Evolutionary conservation across 495 filamentous ascomycete species (phyloP).

Genomic region (Clavariopsis aquatica): DNA sequence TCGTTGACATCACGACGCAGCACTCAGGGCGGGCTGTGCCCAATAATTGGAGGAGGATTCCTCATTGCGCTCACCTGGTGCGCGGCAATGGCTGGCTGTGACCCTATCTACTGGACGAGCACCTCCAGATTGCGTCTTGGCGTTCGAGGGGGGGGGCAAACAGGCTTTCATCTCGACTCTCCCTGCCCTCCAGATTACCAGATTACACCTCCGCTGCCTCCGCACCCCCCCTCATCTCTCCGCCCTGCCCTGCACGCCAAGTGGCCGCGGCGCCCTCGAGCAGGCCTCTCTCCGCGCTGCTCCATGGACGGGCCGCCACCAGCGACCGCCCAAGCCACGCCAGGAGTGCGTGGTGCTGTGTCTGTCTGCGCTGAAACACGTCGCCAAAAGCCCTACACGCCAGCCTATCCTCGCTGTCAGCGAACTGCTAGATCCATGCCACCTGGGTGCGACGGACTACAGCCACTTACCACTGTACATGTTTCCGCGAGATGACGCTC

Average conservation of each 20-base stretch:
- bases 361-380: conserved; percentile 45
- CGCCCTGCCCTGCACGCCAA: conserved; percentile 19
- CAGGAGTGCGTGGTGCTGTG: conserved; percentile 40
- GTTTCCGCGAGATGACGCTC: conserved; percentile 62
- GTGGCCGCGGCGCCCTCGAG: conserved; percentile 31
- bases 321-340: conserved; percentile 37
- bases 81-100: neutral
- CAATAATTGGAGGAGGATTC: conserved; percentile 9
- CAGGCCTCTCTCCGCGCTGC: conserved; percentile 26
- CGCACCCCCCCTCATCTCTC: neutral
- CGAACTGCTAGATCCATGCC: neutral
- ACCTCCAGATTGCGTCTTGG: neutral
- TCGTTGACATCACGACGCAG: conserved; percentile 28
- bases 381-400: conserved; percentile 42
- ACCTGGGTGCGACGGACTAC: neutral
- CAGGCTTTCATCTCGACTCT: conserved; percentile 2
- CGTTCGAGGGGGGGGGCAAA: neutral
- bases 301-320: conserved; percentile 22
- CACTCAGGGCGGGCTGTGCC: neutral
- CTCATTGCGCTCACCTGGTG: neutral
- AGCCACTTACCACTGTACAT: conserved; percentile 65
- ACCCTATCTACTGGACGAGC: too few relatives aligned
- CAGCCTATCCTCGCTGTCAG: conserved; percentile 40
- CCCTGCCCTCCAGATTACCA: neutral
- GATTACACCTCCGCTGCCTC: conserved; percentile 7